Base-by-base conservation (phyloP, 208 protist species). In the Acanthamoeba sp. region DNA sequence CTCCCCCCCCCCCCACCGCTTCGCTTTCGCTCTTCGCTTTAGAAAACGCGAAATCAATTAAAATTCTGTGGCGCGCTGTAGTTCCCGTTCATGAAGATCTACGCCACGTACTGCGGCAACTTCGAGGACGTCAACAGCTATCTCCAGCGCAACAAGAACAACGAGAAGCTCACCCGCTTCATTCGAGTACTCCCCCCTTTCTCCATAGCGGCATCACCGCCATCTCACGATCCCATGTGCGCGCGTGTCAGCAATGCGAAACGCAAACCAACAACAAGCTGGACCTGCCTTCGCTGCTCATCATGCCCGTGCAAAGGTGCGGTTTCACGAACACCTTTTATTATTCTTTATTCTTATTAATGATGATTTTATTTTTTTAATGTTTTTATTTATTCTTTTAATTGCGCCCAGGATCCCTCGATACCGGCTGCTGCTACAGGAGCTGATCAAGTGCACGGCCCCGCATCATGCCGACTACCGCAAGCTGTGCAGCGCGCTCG, bases 81-180 rank as follows among this genome's bases (percentile, higher is more conserved):
- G 73, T 89, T 89, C 32, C 80, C 80, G 27, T 89, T 89, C 80
- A 50, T 89, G 80, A 89, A 89, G 52, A 89, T 89, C 38, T 89
- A 89, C 36, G 80, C 80, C 6, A 89, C 52, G 2, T 89, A 89
- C 42, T 89, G 80, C 80, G 52, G 80, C 7, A 89, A 89, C 36
- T 89, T 66, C 36, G 80, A 89, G 52, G 52, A 89, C 80, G 80
- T 89, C 38, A 55, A 66, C 80, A 89, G 52, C 80, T 89, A 66
- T 22, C 80, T 89, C 36, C 80, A 89, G 16, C 45, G 52, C 45
- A 89, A 89, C 48, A 89, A 89, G 52, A 42, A 89, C 69, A 78
- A 78, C 52, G 80, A 55, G 6, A 89, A 89, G 52, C 80, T 89
- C 50, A 66, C 80, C 0, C 45, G 80, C 32, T 89, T 89, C 32